These are phyloP conservation scores for Pyrus bretschneideri DNA, from an alignment of 306 rosid species.

Conservation along the genomic window DNA sequence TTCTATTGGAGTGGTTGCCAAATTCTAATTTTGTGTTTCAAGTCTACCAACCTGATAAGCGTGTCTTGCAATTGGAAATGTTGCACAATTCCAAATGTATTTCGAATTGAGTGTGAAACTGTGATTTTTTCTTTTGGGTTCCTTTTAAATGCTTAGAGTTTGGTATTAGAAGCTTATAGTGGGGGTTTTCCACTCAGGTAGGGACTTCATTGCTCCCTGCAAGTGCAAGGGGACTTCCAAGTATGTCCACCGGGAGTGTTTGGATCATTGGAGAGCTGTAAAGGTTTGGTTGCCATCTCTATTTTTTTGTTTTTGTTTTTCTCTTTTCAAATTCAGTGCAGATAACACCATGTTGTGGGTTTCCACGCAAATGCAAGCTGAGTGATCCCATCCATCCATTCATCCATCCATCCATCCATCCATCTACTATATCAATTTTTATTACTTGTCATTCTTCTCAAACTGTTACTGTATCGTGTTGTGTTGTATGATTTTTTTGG, in stretches of 20 bases:
- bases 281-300: slow-evolving; percentile 43
- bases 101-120: not conserved
- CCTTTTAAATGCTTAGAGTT: not conserved
- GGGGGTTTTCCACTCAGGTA: slow-evolving; percentile 46
- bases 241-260: slow-evolving; percentile 91
- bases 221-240: slow-evolving; percentile 94
- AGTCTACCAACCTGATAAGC: not conserved
- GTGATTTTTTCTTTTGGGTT: not conserved
- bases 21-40: not conserved
- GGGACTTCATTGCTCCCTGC: slow-evolving; percentile 98
- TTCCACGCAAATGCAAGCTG: not conserved
- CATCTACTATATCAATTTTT: not conserved
- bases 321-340: not conserved
- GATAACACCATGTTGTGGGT: not conserved
- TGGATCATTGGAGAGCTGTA: slow-evolving; percentile 98
- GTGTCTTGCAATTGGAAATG: not conserved
- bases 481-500: too few species aligned
- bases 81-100: not conserved
- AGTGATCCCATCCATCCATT: not conserved
- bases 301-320: slow-evolving; percentile 4
- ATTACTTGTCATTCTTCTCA: not conserved
- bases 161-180: not conserved
- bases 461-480: not conserved
- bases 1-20: not conserved
- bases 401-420: not conserved